A percentile compares a stretch with the other conserved stretches of the same genome.
Conservation (phyloP, 305 asterid genomes). For the Solanum chacoense region DNA sequence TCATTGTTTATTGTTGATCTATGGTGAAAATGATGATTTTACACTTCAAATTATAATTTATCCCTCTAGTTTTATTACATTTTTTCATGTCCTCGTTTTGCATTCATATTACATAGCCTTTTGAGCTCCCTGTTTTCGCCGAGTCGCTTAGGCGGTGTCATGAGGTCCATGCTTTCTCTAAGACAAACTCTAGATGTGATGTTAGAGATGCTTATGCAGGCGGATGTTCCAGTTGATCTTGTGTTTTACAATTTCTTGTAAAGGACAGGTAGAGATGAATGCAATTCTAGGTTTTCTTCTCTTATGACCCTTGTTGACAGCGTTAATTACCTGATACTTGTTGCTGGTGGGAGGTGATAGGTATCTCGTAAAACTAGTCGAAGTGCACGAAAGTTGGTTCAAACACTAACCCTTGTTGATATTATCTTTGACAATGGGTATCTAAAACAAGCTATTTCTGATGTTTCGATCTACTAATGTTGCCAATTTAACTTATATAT, state of each 20-base stretch:
- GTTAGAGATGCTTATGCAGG: neutral
- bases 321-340: neutral
- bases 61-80: neutral
- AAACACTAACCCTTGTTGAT: neutral
- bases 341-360: neutral
- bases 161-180: neutral
- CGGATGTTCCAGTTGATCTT: neutral
- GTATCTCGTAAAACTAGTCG: neutral
- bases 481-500: neutral
- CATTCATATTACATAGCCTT: neutral
- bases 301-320: neutral
- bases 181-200: neutral
- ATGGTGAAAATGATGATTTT: neutral
- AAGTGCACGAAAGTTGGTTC: neutral
- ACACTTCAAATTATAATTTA: neutral
- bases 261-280: neutral
- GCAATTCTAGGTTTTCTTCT: neutral
- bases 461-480: neutral
- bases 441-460: neutral
- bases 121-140: neutral
- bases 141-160: too few species aligned
- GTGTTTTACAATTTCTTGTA: neutral
- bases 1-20: neutral
- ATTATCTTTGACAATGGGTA: neutral
- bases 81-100: neutral